Percentiles rank a stretch among this genome's conserved stretches.
Conservation (phyloP, 768 basidiomycete species). For the Amanita rimosa region DNA sequence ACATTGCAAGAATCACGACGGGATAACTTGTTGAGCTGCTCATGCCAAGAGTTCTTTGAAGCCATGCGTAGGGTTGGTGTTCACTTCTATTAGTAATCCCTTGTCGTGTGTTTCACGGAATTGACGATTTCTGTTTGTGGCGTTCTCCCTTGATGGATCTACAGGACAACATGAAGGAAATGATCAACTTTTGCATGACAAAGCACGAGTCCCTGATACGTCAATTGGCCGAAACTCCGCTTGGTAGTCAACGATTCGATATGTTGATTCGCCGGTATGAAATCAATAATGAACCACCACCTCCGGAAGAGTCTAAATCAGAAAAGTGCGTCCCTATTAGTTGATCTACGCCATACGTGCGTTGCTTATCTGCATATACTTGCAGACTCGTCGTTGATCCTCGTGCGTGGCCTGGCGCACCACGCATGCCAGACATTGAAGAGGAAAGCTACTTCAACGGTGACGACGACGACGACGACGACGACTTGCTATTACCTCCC, state of each 20-base stretch:
- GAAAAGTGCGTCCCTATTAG: slow-evolving; percentile 31
- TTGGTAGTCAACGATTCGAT: slow-evolving; percentile 59
- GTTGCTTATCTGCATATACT: slow-evolving; percentile 7
- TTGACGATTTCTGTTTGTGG: slow-evolving; percentile 3
- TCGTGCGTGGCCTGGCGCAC: slow-evolving; percentile 33
- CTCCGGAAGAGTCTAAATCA: slow-evolving; percentile 33
- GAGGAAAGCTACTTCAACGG: slow-evolving; percentile 94
- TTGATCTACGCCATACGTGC: not conserved
- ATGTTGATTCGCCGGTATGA: slow-evolving; percentile 77
- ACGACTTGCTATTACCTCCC: slow-evolving; percentile 23
- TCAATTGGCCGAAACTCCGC: slow-evolving; percentile 44
- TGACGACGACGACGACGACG: slow-evolving; percentile 76
- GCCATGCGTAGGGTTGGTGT: slow-evolving; percentile 71
- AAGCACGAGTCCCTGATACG: slow-evolving; percentile 57
- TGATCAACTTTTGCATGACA: slow-evolving; percentile 78
- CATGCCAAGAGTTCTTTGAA: slow-evolving; percentile 95
- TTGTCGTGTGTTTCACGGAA: slow-evolving; percentile 4
- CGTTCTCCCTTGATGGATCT: not conserved
- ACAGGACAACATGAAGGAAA: slow-evolving; percentile 81
- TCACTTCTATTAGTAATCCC: slow-evolving; percentile 1
- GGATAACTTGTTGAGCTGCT: slow-evolving; percentile 90
- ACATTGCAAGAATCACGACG: slow-evolving; percentile 73
- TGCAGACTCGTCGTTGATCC: slow-evolving; percentile 26
- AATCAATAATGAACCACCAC: slow-evolving; percentile 79
- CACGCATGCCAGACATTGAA: slow-evolving; percentile 50